phyloP scores from a whole-genome alignment of 176 grass and related monocot genomes.

The Elymus sibiricus region DNA sequence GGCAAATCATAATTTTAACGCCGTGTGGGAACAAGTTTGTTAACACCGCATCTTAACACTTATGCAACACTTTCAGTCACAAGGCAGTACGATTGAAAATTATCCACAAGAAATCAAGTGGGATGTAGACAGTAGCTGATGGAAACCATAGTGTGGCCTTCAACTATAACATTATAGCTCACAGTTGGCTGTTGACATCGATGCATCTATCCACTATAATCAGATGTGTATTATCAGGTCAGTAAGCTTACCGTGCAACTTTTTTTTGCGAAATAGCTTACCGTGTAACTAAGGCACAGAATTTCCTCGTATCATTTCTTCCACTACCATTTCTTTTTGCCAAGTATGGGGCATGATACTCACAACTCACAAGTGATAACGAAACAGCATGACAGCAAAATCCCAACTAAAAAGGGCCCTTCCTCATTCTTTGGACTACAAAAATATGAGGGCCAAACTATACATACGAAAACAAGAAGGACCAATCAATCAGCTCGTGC shows the following conservation, averaged over 20 bases:
- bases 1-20: too few species aligned
- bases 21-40: too few species aligned
- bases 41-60: background rate
- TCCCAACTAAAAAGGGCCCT: conserved; percentile 6
- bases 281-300: background rate
- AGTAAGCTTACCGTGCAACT: background rate
- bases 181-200: background rate
- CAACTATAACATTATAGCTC: background rate
- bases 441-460: background rate
- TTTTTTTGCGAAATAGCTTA: too few species aligned
- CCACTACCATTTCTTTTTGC: background rate
- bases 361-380: background rate
- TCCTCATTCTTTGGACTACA: conserved; percentile 26
- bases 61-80: background rate
- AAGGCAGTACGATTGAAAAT: background rate
- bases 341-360: background rate
- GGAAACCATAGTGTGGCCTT: background rate
- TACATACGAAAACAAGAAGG: background rate
- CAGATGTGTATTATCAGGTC: background rate
- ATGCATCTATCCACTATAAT: background rate
- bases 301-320: background rate
- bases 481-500: conserved; percentile 7
- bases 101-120: background rate
- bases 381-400: conserved; percentile 28
- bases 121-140: too few species aligned